phyloP scores from a whole-genome alignment of 1,139 yeast species.

The Nakaseomyces nivariensis region DNA sequence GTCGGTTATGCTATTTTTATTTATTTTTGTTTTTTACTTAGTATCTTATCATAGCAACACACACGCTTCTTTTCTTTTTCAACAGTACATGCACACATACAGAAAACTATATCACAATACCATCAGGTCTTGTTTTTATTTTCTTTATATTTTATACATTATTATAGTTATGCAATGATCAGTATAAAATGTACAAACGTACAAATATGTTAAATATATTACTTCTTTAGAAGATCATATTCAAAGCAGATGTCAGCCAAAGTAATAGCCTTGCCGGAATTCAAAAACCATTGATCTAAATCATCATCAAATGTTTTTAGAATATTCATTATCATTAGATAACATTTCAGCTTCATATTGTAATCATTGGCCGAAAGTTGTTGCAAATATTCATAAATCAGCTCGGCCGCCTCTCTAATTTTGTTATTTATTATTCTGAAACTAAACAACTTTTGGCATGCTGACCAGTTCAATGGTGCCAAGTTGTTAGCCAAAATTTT shows the following conservation, averaged over 20 bases:
- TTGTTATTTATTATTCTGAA: constrained; percentile 23
- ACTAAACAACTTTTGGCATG: constrained; percentile 20
- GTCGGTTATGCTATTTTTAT: too few relatives aligned
- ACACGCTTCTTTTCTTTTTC: too few relatives aligned
- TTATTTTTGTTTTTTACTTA: too few relatives aligned
- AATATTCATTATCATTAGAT: constrained; percentile 21
- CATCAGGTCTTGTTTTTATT: too few relatives aligned
- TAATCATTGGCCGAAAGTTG: constrained; percentile 8
- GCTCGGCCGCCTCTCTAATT: constrained; percentile 27
- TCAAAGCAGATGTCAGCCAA: constrained; percentile 15
- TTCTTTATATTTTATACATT: too few relatives aligned
- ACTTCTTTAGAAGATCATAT: neutral
- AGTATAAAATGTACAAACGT: neutral
- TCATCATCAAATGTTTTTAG: constrained; percentile 27
- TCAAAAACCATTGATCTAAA: constrained; percentile 50
- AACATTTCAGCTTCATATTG: constrained; percentile 16
- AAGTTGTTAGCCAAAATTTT: constrained; percentile 28
- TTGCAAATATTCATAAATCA: constrained; percentile 18
- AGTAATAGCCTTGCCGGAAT: constrained; percentile 27
- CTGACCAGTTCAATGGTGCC: constrained; percentile 15
- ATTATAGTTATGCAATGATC: too few relatives aligned
- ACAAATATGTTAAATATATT: neutral
- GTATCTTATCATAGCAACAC: too few relatives aligned
- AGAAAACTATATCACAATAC: too few relatives aligned
- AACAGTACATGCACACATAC: too few relatives aligned